Conservation (phyloP, 371 early-diverging fungal species). For the Circinella minor region DNA sequence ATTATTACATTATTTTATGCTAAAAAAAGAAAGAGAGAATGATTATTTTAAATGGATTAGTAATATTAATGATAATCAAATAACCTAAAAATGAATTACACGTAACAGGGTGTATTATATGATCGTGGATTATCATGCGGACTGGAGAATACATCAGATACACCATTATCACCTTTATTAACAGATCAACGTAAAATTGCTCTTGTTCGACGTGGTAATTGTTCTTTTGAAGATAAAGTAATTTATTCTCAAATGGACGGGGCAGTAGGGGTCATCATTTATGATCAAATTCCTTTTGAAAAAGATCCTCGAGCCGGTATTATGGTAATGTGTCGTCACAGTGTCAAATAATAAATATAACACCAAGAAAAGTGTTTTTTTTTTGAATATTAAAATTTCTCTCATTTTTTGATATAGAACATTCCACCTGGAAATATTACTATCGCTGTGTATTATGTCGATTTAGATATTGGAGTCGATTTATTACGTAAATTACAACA, state of each 20-base stretch:
- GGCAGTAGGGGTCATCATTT: slow-evolving; percentile 46
- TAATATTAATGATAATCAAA: background rate
- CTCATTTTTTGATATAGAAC: slow-evolving; percentile 26
- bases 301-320: slow-evolving; percentile 36
- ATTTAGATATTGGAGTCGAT: slow-evolving; percentile 36
- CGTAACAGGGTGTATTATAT: slow-evolving; percentile 43
- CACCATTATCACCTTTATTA: slow-evolving; percentile 23
- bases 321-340: slow-evolving; percentile 17
- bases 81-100: background rate
- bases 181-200: slow-evolving; percentile 41
- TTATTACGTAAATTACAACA: slow-evolving; percentile 31
- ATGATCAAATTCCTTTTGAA: slow-evolving; percentile 42
- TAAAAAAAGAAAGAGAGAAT: no score
- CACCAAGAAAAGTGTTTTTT: background rate
- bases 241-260: slow-evolving; percentile 39
- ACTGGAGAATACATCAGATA: slow-evolving; percentile 21
- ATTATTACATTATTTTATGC: background rate
- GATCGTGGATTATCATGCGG: slow-evolving; percentile 48
- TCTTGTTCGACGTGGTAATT: slow-evolving; percentile 42
- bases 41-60: background rate
- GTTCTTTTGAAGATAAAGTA: slow-evolving; percentile 42
- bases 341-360: background rate
- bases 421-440: slow-evolving; percentile 35
- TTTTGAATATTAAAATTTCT: background rate
- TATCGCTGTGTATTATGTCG: slow-evolving; percentile 49